phyloP scores from a whole-genome alignment of 805 yeast genomes.

The Starmerella stellata region DNA sequence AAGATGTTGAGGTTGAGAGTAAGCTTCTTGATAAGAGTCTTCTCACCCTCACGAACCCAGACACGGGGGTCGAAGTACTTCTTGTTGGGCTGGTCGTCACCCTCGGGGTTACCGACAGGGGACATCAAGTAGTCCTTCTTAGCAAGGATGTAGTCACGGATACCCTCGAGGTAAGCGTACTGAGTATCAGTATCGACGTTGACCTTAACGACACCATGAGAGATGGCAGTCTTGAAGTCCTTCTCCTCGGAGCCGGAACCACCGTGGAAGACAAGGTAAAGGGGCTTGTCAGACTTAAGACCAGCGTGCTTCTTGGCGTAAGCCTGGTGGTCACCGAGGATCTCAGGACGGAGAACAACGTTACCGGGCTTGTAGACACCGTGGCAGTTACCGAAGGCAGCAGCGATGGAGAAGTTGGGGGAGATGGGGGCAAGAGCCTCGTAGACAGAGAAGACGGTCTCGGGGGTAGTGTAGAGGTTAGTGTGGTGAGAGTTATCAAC shows the following conservation, averaged over 20 bases:
- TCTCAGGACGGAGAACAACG: constrained; percentile 78
- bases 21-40: constrained; percentile 84
- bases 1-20: constrained; percentile 66
- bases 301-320: constrained; percentile 58
- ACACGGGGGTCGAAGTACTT: constrained; percentile 99
- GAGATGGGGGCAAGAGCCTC: constrained; percentile 77
- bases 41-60: constrained; percentile 99
- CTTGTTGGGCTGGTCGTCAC: constrained; percentile 98
- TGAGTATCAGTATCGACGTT: constrained; percentile 98
- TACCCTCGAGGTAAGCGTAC: constrained; percentile 91
- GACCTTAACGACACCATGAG: constrained; percentile 93
- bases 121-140: constrained; percentile 85
- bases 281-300: constrained; percentile 42
- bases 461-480: constrained; percentile 81
- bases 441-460: constrained; percentile 82
- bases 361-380: constrained; percentile 99
- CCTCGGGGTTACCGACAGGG: constrained; percentile 98
- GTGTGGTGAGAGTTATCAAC: constrained; percentile 94
- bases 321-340: constrained; percentile 88
- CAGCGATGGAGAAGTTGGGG: constrained; percentile 98
- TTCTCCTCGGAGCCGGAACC: constrained; percentile 93
- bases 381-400: constrained; percentile 98
- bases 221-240: constrained; percentile 83
- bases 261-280: constrained; percentile 98
- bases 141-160: constrained; percentile 88